Conservation (phyloP, 2,329 filamentous ascomycete species). For the Cladosporium velox region DNA sequence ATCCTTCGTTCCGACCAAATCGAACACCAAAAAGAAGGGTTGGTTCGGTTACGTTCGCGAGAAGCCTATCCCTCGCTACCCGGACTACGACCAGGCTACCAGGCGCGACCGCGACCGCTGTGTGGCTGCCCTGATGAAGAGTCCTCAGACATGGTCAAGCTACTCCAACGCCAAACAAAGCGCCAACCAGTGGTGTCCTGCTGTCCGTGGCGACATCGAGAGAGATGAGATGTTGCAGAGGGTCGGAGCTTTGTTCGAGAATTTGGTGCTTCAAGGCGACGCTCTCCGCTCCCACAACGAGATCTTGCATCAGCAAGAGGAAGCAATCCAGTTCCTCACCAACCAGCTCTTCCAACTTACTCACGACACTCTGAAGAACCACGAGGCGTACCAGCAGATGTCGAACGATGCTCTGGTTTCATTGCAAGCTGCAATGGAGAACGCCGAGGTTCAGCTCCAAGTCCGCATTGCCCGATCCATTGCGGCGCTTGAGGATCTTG, state of each 20-base stretch:
- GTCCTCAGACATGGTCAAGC: slow-evolving; percentile 60
- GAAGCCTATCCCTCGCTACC: slow-evolving; percentile 24
- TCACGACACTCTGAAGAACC: neutral
- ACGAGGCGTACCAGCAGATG: neutral
- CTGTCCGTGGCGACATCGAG: slow-evolving; percentile 59
- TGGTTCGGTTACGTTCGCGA: slow-evolving; percentile 28
- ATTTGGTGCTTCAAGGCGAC: slow-evolving; percentile 9
- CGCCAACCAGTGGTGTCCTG: slow-evolving; percentile 63
- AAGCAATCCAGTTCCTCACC: neutral
- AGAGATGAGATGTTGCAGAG: slow-evolving; percentile 43
- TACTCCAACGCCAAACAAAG: slow-evolving; percentile 65
- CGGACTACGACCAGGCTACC: slow-evolving; percentile 32
- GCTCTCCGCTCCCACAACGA: slow-evolving; percentile 22
- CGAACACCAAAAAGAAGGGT: slow-evolving; percentile 36
- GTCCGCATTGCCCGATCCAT: no score
- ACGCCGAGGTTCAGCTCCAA: no score
- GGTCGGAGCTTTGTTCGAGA: slow-evolving; percentile 22
- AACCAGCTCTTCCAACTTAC: neutral
- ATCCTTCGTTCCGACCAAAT: slow-evolving; percentile 47
- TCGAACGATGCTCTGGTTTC: neutral
- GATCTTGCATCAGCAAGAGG: neutral
- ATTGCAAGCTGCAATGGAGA: no score
- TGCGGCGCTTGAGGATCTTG: no score
- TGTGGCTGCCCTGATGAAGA: slow-evolving; percentile 51
- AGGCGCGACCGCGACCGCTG: slow-evolving; percentile 51